These are phyloP conservation scores for Cucurbitaria berberidis DNA, from an alignment of 2,329 filamentous ascomycete genomes.

Conservation along the genomic window DNA sequence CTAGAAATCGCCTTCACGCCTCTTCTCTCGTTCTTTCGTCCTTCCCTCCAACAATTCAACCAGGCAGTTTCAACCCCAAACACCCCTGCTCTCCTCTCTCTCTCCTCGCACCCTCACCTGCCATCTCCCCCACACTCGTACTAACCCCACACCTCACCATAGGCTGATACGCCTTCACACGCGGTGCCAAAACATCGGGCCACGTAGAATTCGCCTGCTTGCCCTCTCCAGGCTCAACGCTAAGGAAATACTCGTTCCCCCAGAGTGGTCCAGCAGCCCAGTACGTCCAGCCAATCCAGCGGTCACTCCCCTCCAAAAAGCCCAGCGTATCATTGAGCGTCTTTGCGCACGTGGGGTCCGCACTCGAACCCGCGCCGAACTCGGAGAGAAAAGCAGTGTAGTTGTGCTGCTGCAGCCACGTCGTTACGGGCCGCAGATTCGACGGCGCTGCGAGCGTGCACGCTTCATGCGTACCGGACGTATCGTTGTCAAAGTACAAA, in stretches of 20 bases:
- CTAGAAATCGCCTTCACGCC: no score
- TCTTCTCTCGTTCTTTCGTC: background rate
- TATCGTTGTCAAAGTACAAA: slow-evolving; percentile 60
- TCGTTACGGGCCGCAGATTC: slow-evolving; percentile 52
- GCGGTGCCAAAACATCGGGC: slow-evolving; percentile 25
- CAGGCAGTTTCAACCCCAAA: slow-evolving; percentile 21
- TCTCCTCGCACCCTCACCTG: slow-evolving; percentile 1
- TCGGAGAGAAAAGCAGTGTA: slow-evolving; percentile 60
- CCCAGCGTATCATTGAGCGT: slow-evolving; percentile 52
- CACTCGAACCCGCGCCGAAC: slow-evolving; percentile 54
- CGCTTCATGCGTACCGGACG: slow-evolving; percentile 55
- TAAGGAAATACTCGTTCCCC: slow-evolving; percentile 47
- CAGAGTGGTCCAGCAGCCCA: slow-evolving; percentile 60
- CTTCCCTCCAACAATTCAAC: background rate
- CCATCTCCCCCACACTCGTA: slow-evolving; percentile 5
- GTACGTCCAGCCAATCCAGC: slow-evolving; percentile 57
- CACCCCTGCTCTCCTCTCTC: slow-evolving; percentile 20
- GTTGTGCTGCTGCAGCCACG: slow-evolving; percentile 55
- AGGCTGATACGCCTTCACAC: slow-evolving; percentile 23
- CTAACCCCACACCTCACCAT: slow-evolving; percentile 31
- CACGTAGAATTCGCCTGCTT: slow-evolving; percentile 23
- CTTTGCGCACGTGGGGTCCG: slow-evolving; percentile 51
- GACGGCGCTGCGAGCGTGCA: slow-evolving; percentile 51
- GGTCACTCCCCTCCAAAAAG: slow-evolving; percentile 51
- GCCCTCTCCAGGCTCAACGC: slow-evolving; percentile 25